A percentile compares a stretch with the other conserved stretches of the same genome.
phyloP scores from a whole-genome alignment of 2,329 filamentous ascomycete species.

The Botrytis galanthina region DNA sequence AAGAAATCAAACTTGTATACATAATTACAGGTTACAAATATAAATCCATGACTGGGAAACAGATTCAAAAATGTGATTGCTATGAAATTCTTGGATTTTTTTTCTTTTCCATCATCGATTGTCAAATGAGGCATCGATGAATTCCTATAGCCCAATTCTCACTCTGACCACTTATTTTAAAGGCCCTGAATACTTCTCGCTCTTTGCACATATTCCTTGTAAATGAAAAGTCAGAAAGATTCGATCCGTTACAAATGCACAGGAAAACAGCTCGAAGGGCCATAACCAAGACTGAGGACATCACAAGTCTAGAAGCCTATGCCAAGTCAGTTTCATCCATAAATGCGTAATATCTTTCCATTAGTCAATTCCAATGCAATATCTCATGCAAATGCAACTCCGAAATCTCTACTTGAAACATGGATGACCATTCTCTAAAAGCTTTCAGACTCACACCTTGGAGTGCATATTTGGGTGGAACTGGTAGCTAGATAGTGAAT shows the following conservation, averaged over 20 bases:
- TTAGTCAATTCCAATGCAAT: neutral
- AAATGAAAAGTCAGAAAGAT: neutral
- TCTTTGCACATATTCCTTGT: neutral
- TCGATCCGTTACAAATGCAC: neutral
- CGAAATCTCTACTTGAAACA: neutral
- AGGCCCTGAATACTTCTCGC: too few relatives aligned
- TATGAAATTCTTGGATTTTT: neutral
- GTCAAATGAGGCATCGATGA: neutral
- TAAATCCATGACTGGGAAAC: constrained; percentile 11
- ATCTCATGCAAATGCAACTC: neutral
- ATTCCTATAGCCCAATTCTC: neutral
- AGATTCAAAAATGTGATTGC: neutral
- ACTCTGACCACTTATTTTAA: neutral
- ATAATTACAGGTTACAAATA: neutral
- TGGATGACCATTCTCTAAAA: neutral
- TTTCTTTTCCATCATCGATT: neutral
- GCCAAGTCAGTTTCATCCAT: neutral
- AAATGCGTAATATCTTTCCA: neutral
- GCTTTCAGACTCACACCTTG: neutral
- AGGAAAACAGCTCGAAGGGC: neutral
- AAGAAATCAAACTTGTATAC: neutral
- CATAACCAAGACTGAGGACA: neutral
- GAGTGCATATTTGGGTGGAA: neutral
- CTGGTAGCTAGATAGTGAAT: too few relatives aligned
- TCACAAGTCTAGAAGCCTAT: neutral